Evolutionary conservation across 495 filamentous ascomycete genomes (phyloP), one percentile per base, ranked within the genome.

Genomic region (Neurospora intermedia): DNA sequence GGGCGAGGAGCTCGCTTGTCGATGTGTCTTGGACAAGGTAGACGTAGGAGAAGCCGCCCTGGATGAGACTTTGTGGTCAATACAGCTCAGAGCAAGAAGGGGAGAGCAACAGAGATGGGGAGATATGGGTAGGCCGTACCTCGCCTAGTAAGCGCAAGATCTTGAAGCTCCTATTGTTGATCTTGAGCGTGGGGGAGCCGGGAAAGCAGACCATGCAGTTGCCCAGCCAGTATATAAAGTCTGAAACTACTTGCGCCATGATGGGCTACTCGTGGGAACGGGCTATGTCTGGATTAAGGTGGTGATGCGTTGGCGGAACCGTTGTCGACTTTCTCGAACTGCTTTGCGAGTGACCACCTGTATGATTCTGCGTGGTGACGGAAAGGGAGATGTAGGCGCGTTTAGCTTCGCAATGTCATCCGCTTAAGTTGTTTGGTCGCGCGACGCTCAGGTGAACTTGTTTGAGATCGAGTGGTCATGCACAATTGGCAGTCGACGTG

Each of bases 11-110:
- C 74, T 93, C 88, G 31, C 91, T 90, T 69, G 88, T 91, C 41
- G 87, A 84, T 59, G 91, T 94, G 78, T 96, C 93, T 87, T 98
- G 92, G 41, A 99, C 96, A 71, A 99, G 92, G 83, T 99, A 99
- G 74, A 99, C 96, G 81, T 98, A 98, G 76, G 92, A 96, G 86
- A 98, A 99, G 73, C 96, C 95, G 81, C 95, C 95, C 89, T 95
- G 79, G 73, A 43, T 16, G 8, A n/a, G 43, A 66, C 4, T 15
- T 15, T 2, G 31, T 20, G 43, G 59, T 74, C 13, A 69, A 6
- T 11, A 45, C 42, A 35, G 15, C 4, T 4, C 23, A 5, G 13
- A 41, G 20, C 40, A 16, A 38, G 9, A 16, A 38, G 9, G 20
- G 38, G 23, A 40, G 66, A 4, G 8, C 40, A 27, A 15, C 4